Evolutionary conservation across 2,329 filamentous ascomycete genomes (phyloP).

Genomic region (Colletotrichum noveboracense): DNA sequence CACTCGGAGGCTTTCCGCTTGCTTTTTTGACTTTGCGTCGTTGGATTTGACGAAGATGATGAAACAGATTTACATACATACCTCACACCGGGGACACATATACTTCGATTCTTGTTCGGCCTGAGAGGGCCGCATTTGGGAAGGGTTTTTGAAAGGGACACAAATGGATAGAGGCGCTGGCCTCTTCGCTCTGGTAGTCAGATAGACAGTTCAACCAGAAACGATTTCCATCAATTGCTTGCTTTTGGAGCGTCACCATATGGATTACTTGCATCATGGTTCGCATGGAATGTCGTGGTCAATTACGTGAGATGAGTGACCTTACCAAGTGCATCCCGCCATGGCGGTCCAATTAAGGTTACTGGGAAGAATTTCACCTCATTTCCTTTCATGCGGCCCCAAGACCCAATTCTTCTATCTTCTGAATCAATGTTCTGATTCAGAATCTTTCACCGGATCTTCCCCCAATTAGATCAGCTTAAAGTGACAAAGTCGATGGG

Average conservation of each 20-base stretch:
- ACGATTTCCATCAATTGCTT: background rate
- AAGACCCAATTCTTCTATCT: background rate
- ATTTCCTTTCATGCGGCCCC: background rate
- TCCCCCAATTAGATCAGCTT: background rate
- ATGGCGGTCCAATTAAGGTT: conserved; percentile 9
- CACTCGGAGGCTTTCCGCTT: background rate
- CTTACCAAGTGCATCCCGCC: background rate
- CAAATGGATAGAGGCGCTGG: background rate
- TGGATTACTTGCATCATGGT: background rate
- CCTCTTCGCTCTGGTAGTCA: background rate
- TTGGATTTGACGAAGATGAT: conserved; percentile 16
- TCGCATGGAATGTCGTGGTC: background rate
- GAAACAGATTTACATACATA: conserved; percentile 11
- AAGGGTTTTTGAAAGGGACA: background rate
- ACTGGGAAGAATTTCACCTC: background rate
- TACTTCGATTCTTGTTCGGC: conserved; percentile 13
- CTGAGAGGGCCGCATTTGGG: conserved; percentile 6
- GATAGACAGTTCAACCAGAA: background rate
- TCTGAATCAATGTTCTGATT: background rate
- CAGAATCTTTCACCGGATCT: background rate
- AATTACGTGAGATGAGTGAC: background rate
- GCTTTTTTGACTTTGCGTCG: background rate
- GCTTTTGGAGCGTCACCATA: fast-evolving
- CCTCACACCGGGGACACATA: background rate
- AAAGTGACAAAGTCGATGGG: background rate